Evolutionary conservation across 345 rosid species (phyloP).

Genomic region (Sisymbrium irio): DNA sequence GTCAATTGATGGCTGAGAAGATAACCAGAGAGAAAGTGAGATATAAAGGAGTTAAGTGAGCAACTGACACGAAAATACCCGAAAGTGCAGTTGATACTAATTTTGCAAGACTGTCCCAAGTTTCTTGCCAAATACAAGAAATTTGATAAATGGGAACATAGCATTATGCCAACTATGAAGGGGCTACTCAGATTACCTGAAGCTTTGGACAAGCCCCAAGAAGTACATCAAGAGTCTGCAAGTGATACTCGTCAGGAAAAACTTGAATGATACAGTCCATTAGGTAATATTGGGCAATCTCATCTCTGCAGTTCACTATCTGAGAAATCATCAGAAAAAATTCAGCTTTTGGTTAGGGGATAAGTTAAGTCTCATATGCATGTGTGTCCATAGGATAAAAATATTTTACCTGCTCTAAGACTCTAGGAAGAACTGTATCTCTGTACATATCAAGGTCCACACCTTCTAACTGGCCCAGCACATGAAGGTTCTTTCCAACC

Average conservation of each 20-base stretch:
- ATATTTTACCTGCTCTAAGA: constrained; percentile 81
- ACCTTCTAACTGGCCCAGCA: constrained; percentile 97
- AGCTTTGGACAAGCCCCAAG: constrained; percentile 96
- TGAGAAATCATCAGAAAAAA: constrained; percentile 37
- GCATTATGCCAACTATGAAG: constrained; percentile 5
- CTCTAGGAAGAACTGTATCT: constrained; percentile 92
- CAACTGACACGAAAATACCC: not conserved
- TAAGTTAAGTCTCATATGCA: constrained; percentile 11
- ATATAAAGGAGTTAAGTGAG: constrained; percentile 2
- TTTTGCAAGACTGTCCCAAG: not conserved
- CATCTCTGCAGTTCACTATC: constrained; percentile 99
- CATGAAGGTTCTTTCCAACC: constrained; percentile 99
- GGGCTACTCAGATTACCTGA: constrained; percentile 55
- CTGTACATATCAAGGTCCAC: constrained; percentile 93
- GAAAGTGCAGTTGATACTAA: not conserved
- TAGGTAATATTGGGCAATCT: constrained; percentile 85
- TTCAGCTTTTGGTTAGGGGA: not conserved
- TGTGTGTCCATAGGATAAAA: not conserved
- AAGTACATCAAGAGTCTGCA: constrained; percentile 93
- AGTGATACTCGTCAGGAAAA: constrained; percentile 97
- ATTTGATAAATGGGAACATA: not conserved
- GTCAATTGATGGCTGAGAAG: constrained; percentile 84
- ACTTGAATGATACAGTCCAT: constrained; percentile 99
- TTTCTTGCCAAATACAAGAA: constrained; percentile 8
- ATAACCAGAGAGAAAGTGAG: constrained; percentile 14